Evolutionary conservation across 441 rosid species (phyloP).

Genomic region (Isatis lusitanica): DNA sequence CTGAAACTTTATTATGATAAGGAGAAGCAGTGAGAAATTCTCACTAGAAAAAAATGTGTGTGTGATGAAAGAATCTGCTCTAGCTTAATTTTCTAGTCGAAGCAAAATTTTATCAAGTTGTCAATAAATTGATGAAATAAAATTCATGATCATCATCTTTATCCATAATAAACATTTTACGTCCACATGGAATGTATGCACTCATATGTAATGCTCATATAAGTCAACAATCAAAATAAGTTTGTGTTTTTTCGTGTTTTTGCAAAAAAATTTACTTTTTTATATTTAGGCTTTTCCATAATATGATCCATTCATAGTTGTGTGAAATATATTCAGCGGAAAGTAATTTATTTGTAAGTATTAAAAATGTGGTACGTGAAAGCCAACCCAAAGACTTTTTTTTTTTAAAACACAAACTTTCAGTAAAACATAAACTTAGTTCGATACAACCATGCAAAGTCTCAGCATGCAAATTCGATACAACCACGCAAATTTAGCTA

Average conservation of each 20-base stretch:
- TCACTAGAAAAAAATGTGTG: constrained; percentile 64
- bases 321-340: background rate
- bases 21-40: constrained; percentile 49
- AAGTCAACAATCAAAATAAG: background rate
- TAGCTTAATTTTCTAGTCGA: constrained; percentile 32
- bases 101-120: background rate
- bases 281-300: background rate
- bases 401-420: too few species aligned
- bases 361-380: background rate
- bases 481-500: too few species aligned
- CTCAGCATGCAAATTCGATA: too few species aligned
- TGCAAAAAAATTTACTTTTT: background rate
- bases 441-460: too few species aligned
- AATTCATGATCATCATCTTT: background rate
- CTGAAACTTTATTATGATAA: constrained; percentile 47
- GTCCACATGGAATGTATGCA: background rate
- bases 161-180: background rate
- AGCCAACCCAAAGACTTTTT: background rate
- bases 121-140: background rate
- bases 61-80: constrained; percentile 60
- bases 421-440: too few species aligned
- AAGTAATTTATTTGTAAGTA: background rate
- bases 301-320: background rate
- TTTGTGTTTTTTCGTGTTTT: background rate
- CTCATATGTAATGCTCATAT: background rate